Base-by-base conservation (phyloP, 2,329 filamentous ascomycete genomes). In the Proliferodiscus dingleyae region DNA sequence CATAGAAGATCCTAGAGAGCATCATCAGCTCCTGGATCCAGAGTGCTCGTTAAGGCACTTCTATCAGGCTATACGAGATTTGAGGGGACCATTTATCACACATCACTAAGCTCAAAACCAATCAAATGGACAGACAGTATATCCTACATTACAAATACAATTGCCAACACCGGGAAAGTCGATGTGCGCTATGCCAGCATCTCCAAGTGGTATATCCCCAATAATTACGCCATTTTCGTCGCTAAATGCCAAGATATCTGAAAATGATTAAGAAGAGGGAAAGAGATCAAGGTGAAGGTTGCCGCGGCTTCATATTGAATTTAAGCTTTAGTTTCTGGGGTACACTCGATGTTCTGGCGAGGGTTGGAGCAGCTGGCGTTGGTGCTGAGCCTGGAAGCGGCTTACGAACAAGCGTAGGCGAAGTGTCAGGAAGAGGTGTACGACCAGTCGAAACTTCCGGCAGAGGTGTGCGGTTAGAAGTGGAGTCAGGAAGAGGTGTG, bases 171-270 rank as follows among this genome's bases (percentile, higher is more conserved):
- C 24, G 24, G 24, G 24, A 34, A 26, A 26, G 11, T 26, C 29
- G 2, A 28, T 34, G 26, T n/a, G 7, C 16, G 4, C 24, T 34
- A 15, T 34, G 34, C 22, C 36, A 34, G 18, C 33, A 26, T 24
- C 22, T 36, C 26, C 15, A 29, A 22, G 16, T 26, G 3, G 22
- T 26, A 26, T 26, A 11, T 26, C 11, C 24, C 24, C 24, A 6
- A 6, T 26, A 33, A 29, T 26, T 33, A 52, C 55, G 51, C 56
- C 54, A 41, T 54, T 55, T 11, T 26, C n/a, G n/a, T 57, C 58
- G 57, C 55, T 61, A 59, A 57, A 58, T 59, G 24, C 24, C 24
- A 26, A 26, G 11, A 26, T 6, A 26, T 48, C 54, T 41, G 37
- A 49, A 51, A 45, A 41, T 11, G 34, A 18, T 22, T 34, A 11